Percentiles rank a stretch among this genome's conserved stretches.
Conservation (phyloP, 192 early-diverging fungal species). For the Entomortierella chlamydospora region DNA sequence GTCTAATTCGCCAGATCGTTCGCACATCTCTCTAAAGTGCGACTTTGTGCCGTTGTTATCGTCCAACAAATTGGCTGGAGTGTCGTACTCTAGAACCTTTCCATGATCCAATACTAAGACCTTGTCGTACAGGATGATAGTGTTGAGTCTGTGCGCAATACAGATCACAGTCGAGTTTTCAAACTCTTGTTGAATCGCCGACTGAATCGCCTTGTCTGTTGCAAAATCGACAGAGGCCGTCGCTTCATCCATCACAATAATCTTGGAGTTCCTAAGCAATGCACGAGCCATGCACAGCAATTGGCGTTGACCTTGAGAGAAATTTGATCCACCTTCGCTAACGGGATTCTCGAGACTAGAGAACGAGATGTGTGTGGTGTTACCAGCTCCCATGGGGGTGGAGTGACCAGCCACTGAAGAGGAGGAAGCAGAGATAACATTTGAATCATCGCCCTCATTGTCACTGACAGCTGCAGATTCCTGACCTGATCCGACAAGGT, state of each 20-base stretch:
- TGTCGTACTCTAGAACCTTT: constrained; percentile 82
- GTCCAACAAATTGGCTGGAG: constrained; percentile 75
- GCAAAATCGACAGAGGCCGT: constrained; percentile 90
- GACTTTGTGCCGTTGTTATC: constrained; percentile 62
- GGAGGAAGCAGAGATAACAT: constrained; percentile 5
- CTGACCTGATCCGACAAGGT: constrained; percentile 62
- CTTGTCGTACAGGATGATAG: constrained; percentile 77
- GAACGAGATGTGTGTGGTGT: constrained; percentile 54
- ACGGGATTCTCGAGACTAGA: constrained; percentile 62
- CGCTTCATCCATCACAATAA: constrained; percentile 89
- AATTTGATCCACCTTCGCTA: constrained; percentile 79
- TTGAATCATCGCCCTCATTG: constrained; percentile 26
- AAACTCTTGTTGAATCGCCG: constrained; percentile 82
- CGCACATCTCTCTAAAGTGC: constrained; percentile 81
- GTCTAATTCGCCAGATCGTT: constrained; percentile 84
- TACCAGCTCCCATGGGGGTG: neutral
- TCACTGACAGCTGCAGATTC: constrained; percentile 20
- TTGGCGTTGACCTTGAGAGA: constrained; percentile 86
- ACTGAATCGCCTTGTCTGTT: constrained; percentile 87
- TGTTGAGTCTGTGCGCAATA: constrained; percentile 87
- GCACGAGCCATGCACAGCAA: constrained; percentile 84
- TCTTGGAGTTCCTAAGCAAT: constrained; percentile 67
- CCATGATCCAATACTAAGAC: constrained; percentile 82
- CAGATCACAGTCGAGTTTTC: constrained; percentile 79
- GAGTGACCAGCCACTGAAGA: neutral